These are phyloP conservation scores for Chaetomium olivaceum DNA, from an alignment of 2,329 filamentous ascomycete species.

Conservation along the genomic window DNA sequence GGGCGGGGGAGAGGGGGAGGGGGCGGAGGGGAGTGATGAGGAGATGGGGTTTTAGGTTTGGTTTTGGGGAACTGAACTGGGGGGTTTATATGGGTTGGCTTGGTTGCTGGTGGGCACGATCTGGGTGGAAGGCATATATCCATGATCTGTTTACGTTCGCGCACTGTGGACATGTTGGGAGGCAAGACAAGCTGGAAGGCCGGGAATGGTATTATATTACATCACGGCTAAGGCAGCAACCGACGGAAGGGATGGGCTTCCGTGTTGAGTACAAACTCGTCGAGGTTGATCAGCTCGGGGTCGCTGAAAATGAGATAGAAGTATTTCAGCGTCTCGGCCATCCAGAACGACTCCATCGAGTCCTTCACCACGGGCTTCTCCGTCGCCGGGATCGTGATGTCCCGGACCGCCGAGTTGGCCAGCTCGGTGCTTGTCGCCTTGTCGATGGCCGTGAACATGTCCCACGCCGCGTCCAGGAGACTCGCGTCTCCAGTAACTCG, in stretches of 20 bases:
- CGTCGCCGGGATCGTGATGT: slow-evolving; percentile 53
- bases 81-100: neutral
- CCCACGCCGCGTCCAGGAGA: slow-evolving; percentile 54
- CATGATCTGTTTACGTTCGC: neutral
- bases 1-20: slow-evolving; percentile 47
- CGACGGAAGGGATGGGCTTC: slow-evolving; percentile 31
- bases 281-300: slow-evolving; percentile 55
- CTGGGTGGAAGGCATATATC: neutral
- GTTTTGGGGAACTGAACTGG: neutral
- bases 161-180: neutral
- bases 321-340: slow-evolving; percentile 53
- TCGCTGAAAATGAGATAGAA: slow-evolving; percentile 64
- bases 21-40: slow-evolving; percentile 54
- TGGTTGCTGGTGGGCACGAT: neutral
- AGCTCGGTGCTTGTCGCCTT: slow-evolving; percentile 48
- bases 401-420: slow-evolving; percentile 51
- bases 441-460: slow-evolving; percentile 52
- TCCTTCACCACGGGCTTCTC: slow-evolving; percentile 42
- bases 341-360: slow-evolving; percentile 43
- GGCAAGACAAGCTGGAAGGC: neutral
- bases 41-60: slow-evolving; percentile 47
- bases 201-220: neutral
- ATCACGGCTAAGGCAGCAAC: neutral
- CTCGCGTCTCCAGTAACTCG: slow-evolving; percentile 51
- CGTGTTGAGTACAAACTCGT: slow-evolving; percentile 55